Evolutionary conservation across 2,329 filamentous ascomycete species (phyloP), one percentile per base, ranked within the genome.

Genomic region (Hypoxylon sp.): DNA sequence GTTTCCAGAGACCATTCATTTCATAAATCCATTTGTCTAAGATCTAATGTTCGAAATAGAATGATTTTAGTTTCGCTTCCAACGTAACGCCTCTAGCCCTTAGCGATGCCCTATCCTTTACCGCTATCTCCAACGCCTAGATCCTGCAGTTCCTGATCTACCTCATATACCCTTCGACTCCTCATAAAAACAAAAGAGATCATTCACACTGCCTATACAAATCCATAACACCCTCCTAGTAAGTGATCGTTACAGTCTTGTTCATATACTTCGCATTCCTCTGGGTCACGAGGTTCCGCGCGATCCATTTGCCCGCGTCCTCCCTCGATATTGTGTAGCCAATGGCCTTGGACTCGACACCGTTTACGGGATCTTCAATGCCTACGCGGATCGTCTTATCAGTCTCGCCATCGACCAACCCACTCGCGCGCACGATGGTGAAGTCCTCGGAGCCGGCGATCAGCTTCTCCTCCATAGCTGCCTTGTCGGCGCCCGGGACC

Each of bases 271-370:
- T 72, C 4, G 44, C 35, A 2, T 69, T 70, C 29, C 59, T 72
- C n/a, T 66, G 58, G 15, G 74, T 6, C 2, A 84, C 48, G 8
- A 82, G 47, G 15, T 82, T 80, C 46, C 82, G 74, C 21, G 80
- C 82, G 10, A 86, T 76, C 82, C 84, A 87, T 62, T 71, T 77
- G 0, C 85, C 85, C 3, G 82, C 80, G 65, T 86, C 85, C 67
- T 83, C 82, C 35, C 84, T 74, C 5, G 79, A 81, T 44, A 87
- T 84, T 0, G 77, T 80, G 64, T 85, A 86, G 2, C 85, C 85
- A 3, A 85, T 72, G 2, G 77, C 82, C 31, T 37, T 58, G 6
- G 50, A 50, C 27, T 68, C 57, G 5, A 64, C 13, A 3, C 65
- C 59, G 5, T 61, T 59, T 0, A 48, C 68, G 35, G 74, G 76